phyloP scores from a whole-genome alignment of 2,329 filamentous ascomycete species.

The Ascosphaera apis region DNA sequence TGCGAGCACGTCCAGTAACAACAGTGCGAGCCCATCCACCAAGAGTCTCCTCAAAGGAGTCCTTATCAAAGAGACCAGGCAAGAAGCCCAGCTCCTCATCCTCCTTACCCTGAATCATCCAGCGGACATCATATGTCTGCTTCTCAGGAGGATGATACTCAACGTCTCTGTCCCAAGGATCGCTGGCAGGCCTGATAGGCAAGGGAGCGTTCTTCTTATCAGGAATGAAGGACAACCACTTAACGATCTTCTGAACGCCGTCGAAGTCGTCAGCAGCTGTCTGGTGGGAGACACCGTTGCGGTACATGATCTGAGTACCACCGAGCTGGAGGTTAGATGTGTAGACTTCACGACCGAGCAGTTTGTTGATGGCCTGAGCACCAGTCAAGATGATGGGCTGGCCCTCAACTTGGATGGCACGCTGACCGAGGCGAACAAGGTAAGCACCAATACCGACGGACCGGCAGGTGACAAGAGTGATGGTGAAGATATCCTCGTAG shows the following conservation, averaged over 20 bases:
- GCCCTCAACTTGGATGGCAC: conserved; percentile 95
- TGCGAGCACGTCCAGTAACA: conserved; percentile 83
- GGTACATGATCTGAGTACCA: conserved; percentile 99
- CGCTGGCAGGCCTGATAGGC: conserved; percentile 67
- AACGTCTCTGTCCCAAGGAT: conserved; percentile 84
- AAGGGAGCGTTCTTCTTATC: conserved; percentile 86
- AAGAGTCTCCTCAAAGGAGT: conserved; percentile 89
- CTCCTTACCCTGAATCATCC: conserved; percentile 74
- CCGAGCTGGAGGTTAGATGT: conserved; percentile 97
- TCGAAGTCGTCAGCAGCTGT: conserved; percentile 94
- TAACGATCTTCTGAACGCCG: conserved; percentile 90
- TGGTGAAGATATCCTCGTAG: conserved; percentile 97
- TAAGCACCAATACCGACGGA: conserved; percentile 99
- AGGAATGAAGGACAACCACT: conserved; percentile 93
- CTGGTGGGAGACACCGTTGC: conserved; percentile 98
- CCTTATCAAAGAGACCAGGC: conserved; percentile 82
- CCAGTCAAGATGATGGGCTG: conserved; percentile 98
- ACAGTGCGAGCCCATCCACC: conserved; percentile 95
- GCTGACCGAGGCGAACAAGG: conserved; percentile 90
- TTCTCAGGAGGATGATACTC: conserved; percentile 57
- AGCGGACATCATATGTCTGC: conserved; percentile 77
- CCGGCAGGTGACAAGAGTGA: conserved; percentile 90
- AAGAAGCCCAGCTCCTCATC: conserved; percentile 61
- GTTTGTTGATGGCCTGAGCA: conserved; percentile 92
- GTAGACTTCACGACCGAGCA: conserved; percentile 93